Evolutionary conservation across 2,329 filamentous ascomycete species (phyloP).

Genomic region (Ophiostoma pallidulum): DNA sequence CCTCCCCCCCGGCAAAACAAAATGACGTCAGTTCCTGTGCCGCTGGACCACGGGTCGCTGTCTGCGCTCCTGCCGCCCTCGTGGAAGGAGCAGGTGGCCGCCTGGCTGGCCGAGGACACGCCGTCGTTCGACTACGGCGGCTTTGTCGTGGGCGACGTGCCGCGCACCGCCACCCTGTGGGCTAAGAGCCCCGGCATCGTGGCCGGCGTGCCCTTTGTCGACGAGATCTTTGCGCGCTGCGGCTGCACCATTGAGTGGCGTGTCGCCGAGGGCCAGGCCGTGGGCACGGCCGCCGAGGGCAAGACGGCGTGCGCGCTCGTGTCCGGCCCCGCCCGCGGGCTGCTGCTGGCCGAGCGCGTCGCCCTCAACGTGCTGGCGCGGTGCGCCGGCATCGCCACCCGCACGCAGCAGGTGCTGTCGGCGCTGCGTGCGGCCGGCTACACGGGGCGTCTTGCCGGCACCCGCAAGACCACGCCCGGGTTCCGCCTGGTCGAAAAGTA

Average conservation of each 20-base stretch:
- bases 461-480: slow-evolving; percentile 91
- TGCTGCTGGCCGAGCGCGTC: slow-evolving; percentile 87
- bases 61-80: slow-evolving; percentile 71
- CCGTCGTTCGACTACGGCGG: slow-evolving; percentile 96
- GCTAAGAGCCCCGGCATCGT: slow-evolving; percentile 69
- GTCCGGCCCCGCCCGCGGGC: slow-evolving; percentile 64
- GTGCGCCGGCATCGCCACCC: slow-evolving; percentile 83
- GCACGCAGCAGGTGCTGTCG: slow-evolving; percentile 44
- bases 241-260: slow-evolving; percentile 92
- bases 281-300: slow-evolving; percentile 40
- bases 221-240: slow-evolving; percentile 84
- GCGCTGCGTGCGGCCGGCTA: slow-evolving; percentile 60
- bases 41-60: slow-evolving; percentile 29
- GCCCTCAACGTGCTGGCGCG: slow-evolving; percentile 83
- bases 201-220: slow-evolving; percentile 88
- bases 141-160: slow-evolving; percentile 76
- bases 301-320: slow-evolving; percentile 64
- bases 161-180: slow-evolving; percentile 56
- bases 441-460: slow-evolving; percentile 78
- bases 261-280: slow-evolving; percentile 59
- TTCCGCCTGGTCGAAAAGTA: slow-evolving; percentile 97
- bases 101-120: slow-evolving; percentile 93
- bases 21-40: slow-evolving; percentile 7
- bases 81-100: slow-evolving; percentile 70
- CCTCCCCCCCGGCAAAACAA: too few relatives aligned